Conservation (phyloP, 2,329 filamentous ascomycete species). For the Fusarium nygamai region DNA sequence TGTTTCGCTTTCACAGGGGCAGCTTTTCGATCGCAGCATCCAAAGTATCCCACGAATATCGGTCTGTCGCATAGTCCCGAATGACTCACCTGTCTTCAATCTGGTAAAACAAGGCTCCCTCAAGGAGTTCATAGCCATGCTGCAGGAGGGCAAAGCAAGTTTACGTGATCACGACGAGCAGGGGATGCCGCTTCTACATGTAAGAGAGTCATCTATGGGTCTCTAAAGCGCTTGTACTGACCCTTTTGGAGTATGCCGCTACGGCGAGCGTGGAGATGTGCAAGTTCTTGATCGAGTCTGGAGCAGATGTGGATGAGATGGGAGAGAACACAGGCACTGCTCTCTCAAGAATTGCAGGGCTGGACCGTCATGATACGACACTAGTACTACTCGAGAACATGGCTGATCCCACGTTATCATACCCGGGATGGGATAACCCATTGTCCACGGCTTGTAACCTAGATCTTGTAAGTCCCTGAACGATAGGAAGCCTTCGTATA, state of each 20-base stretch:
- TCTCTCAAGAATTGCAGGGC: conserved; percentile 1
- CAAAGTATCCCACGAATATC: conserved; percentile 28
- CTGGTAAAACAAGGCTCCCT: conserved; percentile 4
- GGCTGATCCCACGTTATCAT: conserved; percentile 12
- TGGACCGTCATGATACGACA: background rate
- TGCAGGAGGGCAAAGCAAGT: conserved; percentile 9
- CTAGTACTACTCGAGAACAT: conserved; percentile 14
- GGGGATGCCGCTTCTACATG: conserved; percentile 19
- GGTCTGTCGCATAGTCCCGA: conserved; percentile 9
- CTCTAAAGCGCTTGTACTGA: rapidly evolving
- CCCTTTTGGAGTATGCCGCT: background rate
- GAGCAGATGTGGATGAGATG: conserved; percentile 27
- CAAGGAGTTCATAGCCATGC: background rate
- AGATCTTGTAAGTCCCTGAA: background rate
- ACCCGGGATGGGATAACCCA: conserved; percentile 10
- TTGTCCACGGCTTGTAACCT: background rate
- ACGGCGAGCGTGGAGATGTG: conserved; percentile 11
- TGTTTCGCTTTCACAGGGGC: conserved; percentile 18
- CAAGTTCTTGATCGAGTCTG: conserved; percentile 22
- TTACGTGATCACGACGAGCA: conserved; percentile 24
- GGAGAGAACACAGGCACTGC: conserved; percentile 5
- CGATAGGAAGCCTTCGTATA: rapidly evolving
- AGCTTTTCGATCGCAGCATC: conserved; percentile 24
- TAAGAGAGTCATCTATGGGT: background rate
- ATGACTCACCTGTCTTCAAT: background rate